These are phyloP conservation scores for Gossypium trilobum DNA, from an alignment of 441 rosid genomes.

Conservation along the genomic window DNA sequence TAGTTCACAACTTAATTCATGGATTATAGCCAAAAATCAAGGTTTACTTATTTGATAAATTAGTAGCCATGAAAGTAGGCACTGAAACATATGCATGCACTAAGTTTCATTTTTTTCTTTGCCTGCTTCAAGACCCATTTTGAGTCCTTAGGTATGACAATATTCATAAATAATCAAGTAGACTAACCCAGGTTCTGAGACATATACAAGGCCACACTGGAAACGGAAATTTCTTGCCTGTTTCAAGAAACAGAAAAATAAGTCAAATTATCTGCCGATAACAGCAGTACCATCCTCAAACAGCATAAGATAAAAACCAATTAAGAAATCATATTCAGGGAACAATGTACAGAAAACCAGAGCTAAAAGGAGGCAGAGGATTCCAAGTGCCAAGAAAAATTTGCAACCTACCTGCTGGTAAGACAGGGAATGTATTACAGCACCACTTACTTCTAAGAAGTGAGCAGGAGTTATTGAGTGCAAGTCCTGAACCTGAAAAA, in stretches of 20 bases:
- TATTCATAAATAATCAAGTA: slow-evolving; percentile 8
- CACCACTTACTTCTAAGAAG: slow-evolving; percentile 94
- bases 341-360: neutral
- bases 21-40: neutral
- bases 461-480: slow-evolving; percentile 80
- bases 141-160: neutral
- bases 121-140: neutral
- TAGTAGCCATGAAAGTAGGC: neutral
- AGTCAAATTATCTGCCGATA: slow-evolving; percentile 16
- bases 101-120: neutral
- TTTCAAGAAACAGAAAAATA: slow-evolving; percentile 17
- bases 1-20: neutral
- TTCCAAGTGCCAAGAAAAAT: slow-evolving; percentile 11
- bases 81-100: neutral
- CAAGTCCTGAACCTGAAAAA: slow-evolving; percentile 79
- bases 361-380: neutral
- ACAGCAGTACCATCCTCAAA: slow-evolving; percentile 13
- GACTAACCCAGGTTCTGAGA: slow-evolving; percentile 90
- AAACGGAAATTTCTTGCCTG: slow-evolving; percentile 98
- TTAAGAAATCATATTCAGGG: neutral
- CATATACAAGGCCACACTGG: slow-evolving; percentile 88
- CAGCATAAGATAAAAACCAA: slow-evolving; percentile 6
- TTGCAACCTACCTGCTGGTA: slow-evolving; percentile 73
- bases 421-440: slow-evolving; percentile 86
- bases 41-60: neutral